Evolutionary conservation across 331 rosid species (phyloP).

Genomic region (Quercus lobata): DNA sequence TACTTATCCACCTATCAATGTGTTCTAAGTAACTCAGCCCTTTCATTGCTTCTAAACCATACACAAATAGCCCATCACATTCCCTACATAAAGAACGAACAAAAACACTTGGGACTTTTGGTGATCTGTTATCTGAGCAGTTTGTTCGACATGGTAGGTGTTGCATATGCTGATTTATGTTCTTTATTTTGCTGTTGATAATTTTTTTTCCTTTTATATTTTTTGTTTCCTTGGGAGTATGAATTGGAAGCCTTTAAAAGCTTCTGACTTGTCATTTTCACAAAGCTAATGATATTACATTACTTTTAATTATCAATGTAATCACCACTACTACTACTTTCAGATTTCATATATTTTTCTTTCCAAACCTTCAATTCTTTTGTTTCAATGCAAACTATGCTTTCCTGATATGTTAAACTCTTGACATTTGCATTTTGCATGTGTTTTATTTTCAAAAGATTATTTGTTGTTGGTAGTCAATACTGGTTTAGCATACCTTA

Average conservation of each 20-base stretch:
- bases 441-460: no score
- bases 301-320: neutral
- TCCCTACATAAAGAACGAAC: constrained; percentile 42
- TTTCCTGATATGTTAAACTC: no score
- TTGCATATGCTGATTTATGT: neutral
- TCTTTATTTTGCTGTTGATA: neutral
- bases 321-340: neutral
- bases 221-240: neutral
- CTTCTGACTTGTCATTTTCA: neutral
- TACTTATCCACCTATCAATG: no score
- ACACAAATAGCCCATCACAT: no score
- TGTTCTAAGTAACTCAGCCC: no score
- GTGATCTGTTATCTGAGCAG: constrained; percentile 29
- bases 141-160: no score
- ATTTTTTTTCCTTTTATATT: neutral
- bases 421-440: no score
- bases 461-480: no score
- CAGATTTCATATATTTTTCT: neutral
- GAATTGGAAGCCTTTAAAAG: neutral
- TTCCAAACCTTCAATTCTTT: neutral
- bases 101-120: constrained; percentile 51
- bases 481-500: no score
- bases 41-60: no score
- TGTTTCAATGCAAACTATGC: no score
- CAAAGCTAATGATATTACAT: neutral